phyloP scores from a whole-genome alignment of 2,329 filamentous ascomycete genomes.

The Neonectria ditissima region DNA sequence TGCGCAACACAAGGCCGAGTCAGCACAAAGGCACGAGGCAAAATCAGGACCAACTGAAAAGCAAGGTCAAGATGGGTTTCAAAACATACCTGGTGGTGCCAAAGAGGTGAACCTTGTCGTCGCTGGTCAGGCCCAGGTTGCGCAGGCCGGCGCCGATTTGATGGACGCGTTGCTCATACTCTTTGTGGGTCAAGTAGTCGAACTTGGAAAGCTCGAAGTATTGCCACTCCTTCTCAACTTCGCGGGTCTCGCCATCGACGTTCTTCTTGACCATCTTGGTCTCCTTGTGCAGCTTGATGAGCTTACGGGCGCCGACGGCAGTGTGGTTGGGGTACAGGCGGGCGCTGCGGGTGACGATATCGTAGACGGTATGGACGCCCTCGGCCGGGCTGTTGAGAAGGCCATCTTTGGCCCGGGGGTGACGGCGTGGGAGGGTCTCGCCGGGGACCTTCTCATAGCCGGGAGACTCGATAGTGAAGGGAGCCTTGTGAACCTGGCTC shows the following conservation, averaged over 20 bases:
- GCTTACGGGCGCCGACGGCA: constrained; percentile 77
- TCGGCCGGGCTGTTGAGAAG: constrained; percentile 74
- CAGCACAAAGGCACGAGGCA: constrained; percentile 1
- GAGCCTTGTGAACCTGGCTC: constrained; percentile 73
- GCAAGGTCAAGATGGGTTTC: constrained; percentile 1
- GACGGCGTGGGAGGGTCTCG: constrained; percentile 86
- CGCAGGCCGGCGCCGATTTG: constrained; percentile 79
- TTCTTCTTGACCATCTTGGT: constrained; percentile 91
- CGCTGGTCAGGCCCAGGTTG: constrained; percentile 75
- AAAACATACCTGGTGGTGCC: constrained; percentile 78
- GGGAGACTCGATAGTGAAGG: constrained; percentile 79
- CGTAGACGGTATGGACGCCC: constrained; percentile 81
- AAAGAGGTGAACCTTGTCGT: constrained; percentile 82
- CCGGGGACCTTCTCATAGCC: constrained; percentile 77
- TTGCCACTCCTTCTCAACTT: constrained; percentile 92
- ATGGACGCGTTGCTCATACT: constrained; percentile 79
- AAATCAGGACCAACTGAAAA: neutral
- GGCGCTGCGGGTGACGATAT: constrained; percentile 79
- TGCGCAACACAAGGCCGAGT: constrained; percentile 46
- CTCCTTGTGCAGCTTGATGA: constrained; percentile 84
- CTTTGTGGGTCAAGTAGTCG: constrained; percentile 80
- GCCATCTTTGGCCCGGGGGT: constrained; percentile 76
- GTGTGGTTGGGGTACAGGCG: constrained; percentile 71
- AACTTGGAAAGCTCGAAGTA: constrained; percentile 87
- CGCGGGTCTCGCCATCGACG: constrained; percentile 80